Base-by-base conservation (phyloP, 1,284 basidiomycete genomes). In the Filobasidium uniguttulatum region DNA sequence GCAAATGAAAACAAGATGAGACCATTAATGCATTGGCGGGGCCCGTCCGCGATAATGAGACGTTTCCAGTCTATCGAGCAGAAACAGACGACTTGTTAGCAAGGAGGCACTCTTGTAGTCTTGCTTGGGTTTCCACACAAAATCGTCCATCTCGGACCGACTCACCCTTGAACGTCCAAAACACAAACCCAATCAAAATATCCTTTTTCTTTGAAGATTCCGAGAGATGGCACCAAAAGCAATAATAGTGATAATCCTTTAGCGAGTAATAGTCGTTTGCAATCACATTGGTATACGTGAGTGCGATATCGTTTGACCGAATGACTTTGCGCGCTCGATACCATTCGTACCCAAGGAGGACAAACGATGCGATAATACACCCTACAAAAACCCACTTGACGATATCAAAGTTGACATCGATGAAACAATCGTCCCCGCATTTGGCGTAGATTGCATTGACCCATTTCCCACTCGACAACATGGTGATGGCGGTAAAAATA, bases 171-270 rank as follows among this genome's bases (percentile, higher is more conserved):
- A 98, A 98, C 1, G 85, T 85, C 72, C 98, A 98, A 78, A 97
- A 98, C 66, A 97, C 80, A 70, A 96, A 98, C 77, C 98, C 97
- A 44, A 91, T 89, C 69, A 97, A 88, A 63, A 94, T 88, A 68
- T 98, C 93, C 68, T 84, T 90, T 60, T 81, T 82, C 77, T 94
- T 96, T 28, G 88, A 93, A 29, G 91, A 96, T 62, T 86, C 83
- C 62, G 83, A 83, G 71, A 98, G 96, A 61, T 94, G 89, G 59
- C 84, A 82, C 68, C 97, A 98, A 74, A 98, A 90, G 70, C 93
- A 97, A 65, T 94, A 97, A 68, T 94, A 86, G 66, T 94, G 83
- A 67, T 97, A 98, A 41, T 85, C 88, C 50, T 85, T 86, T 85
- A 33, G 31, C 15, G 17, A 30, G 69, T 90, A 91, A 66, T 91